Evolutionary conservation across 1,139 yeast genomes (phyloP).

Genomic region (Saccharomyces hybrid): DNA sequence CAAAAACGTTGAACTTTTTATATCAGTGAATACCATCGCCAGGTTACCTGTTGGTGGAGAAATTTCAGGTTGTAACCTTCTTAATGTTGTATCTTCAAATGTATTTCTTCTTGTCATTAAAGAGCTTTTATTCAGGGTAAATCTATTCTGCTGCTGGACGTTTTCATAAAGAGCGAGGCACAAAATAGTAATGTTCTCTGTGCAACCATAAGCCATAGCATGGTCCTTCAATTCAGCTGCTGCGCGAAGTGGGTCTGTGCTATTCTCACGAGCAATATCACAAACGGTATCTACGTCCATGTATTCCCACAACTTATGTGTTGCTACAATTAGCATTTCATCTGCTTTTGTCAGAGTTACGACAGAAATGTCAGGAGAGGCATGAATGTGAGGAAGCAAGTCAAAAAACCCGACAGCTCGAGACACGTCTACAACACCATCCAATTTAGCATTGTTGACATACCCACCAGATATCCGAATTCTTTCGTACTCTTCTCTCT

Average conservation of each 20-base stretch:
- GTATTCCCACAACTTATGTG: slow-evolving; percentile 78
- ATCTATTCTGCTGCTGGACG: slow-evolving; percentile 40
- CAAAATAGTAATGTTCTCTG: slow-evolving; percentile 75
- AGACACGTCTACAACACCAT: slow-evolving; percentile 74
- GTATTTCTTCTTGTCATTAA: slow-evolving; percentile 39
- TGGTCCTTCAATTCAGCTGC: slow-evolving; percentile 91
- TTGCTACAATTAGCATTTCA: slow-evolving; percentile 82
- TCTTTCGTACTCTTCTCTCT: slow-evolving; percentile 71
- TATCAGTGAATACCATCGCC: slow-evolving; percentile 96
- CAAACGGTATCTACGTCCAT: slow-evolving; percentile 81
- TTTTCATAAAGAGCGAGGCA: slow-evolving; percentile 57
- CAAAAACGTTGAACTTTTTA: slow-evolving; percentile 81
- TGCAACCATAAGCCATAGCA: slow-evolving; percentile 88
- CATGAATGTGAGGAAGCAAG: slow-evolving; percentile 79
- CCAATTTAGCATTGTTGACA: slow-evolving; percentile 80
- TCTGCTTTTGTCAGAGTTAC: slow-evolving; percentile 60
- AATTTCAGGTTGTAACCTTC: slow-evolving; percentile 85
- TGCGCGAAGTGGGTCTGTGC: slow-evolving; percentile 80
- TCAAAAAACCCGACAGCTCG: slow-evolving; percentile 91
- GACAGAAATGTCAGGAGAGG: slow-evolving; percentile 73
- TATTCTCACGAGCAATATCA: slow-evolving; percentile 78
- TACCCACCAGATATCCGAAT: slow-evolving; percentile 88
- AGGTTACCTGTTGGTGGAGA: slow-evolving; percentile 92
- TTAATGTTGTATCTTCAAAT: slow-evolving; percentile 69
- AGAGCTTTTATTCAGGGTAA: slow-evolving; percentile 32